Evolutionary conservation across 257 asterid species (phyloP), one percentile per base, ranked within the genome.

Genomic region (Scutellaria minor): DNA sequence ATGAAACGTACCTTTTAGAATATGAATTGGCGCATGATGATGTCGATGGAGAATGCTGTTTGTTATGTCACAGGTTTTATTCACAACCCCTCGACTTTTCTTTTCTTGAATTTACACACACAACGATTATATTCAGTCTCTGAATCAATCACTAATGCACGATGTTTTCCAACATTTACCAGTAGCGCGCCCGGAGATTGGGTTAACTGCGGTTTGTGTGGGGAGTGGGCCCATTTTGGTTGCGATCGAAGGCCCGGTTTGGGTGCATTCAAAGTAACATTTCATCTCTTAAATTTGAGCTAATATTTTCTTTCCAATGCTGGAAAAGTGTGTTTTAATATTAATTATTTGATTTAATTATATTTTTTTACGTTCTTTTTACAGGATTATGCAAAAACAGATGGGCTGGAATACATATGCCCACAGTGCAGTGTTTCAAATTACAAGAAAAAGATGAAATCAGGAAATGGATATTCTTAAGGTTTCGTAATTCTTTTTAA

Each of bases 111-210:
- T 40, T 14, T 10, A 48, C 24, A 8, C 37, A 6, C 37, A 58
- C 10, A 11, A 15, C 52, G 1, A 27, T 1, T 20, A 42, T 12
- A 0, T 15, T 6, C 18, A 47, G 40, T 14, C 27, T 51, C 45
- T 31, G 50, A 31, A 10, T 14, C 56, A 18, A 67, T 39, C 51
- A 13, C 88, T 91, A 81, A 89, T 72, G 69, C 64, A 62, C 41
- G 60, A 45, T 42, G 48, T 62, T 65, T 76, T 76, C 8, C 5
- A 64, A 62, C 66, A 41, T 80, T 66, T 58, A 71, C 41, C 97
- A 95, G 99, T 92, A 95, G 99, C 55, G 99, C 99, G 0, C 97
- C 99, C 2, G 99, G 99, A 63, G 99, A 95, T 72, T 95, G 99
- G 99, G 99, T 95, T 18, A 95, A 95, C 83, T 95, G 99, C 20